Conservation (phyloP, 179 eudicot genomes). For the Drosera spatulata region DNA sequence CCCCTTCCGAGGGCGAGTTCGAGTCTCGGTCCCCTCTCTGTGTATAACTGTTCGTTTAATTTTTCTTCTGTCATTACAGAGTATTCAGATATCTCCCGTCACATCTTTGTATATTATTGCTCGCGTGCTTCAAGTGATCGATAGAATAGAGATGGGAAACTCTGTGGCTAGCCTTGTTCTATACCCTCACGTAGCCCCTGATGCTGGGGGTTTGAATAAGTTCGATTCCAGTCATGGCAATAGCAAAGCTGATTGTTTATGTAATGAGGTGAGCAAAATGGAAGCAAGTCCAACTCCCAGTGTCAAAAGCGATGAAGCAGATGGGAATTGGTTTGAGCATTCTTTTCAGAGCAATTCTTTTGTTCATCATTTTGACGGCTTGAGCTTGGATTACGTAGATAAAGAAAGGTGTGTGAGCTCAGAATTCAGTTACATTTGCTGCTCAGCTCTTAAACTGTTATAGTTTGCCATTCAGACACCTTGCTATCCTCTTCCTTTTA, state of each 20-base stretch:
- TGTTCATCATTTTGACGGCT: constrained; percentile 10
- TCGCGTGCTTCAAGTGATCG: constrained; percentile 42
- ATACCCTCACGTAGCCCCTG: constrained; percentile 20
- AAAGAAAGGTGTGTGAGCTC: constrained; percentile 16
- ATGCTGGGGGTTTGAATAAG: constrained; percentile 10
- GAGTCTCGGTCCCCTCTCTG: no score
- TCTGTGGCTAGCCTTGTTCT: constrained; percentile 41
- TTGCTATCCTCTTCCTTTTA: not conserved
- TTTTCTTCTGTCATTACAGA: constrained; percentile 23
- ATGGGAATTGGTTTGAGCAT: constrained; percentile 15
- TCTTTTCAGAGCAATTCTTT: constrained; percentile 15
- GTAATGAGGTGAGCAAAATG: constrained; percentile 11
- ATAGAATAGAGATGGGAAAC: constrained; percentile 27
- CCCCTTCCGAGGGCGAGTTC: no score
- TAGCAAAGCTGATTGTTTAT: constrained; percentile 9
- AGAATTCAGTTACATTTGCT: not conserved
- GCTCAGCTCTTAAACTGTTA: not conserved
- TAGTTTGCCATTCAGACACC: not conserved
- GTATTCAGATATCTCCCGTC: constrained; percentile 21
- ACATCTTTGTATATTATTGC: constrained; percentile 33
- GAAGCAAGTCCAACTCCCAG: constrained; percentile 10
- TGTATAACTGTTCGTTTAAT: not conserved
- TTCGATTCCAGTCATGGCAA: constrained; percentile 9
- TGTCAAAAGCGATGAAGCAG: constrained; percentile 15
- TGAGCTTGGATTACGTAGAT: constrained; percentile 8